phyloP scores from a whole-genome alignment of 2,329 filamentous ascomycete genomes.

The Xylariaceae sp. region DNA sequence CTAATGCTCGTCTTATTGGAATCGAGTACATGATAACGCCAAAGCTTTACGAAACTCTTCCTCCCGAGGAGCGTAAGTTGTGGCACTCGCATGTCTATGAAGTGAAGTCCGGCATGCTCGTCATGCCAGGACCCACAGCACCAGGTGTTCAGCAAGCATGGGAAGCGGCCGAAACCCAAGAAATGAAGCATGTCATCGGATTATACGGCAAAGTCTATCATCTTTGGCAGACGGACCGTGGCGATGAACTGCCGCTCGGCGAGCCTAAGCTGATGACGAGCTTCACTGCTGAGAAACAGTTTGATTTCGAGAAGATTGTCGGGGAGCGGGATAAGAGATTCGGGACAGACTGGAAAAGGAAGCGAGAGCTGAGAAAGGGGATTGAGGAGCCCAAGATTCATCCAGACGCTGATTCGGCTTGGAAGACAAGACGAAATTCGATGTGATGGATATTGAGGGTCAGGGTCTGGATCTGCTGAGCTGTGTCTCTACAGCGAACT shows the following conservation, averaged over 20 bases:
- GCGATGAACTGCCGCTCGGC: constrained; percentile 54
- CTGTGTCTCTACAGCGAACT: no score
- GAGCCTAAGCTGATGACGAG: constrained; percentile 53
- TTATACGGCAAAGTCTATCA: constrained; percentile 84
- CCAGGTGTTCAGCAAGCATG: constrained; percentile 58
- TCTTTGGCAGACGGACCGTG: constrained; percentile 79
- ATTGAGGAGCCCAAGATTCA: constrained; percentile 42
- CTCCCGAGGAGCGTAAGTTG: constrained; percentile 63
- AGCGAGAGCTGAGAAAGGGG: constrained; percentile 40
- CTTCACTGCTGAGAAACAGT: constrained; percentile 45
- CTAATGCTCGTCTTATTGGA: constrained; percentile 71
- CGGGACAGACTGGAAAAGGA: constrained; percentile 41
- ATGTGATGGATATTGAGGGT: constrained; percentile 12
- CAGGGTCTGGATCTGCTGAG: no score
- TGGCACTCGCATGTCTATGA: constrained; percentile 79
- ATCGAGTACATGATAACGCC: constrained; percentile 85
- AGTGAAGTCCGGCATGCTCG: constrained; percentile 74
- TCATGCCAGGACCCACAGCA: constrained; percentile 61
- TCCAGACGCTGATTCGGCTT: constrained; percentile 25
- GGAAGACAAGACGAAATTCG: constrained; percentile 25
- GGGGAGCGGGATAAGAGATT: constrained; percentile 44
- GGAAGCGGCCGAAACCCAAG: constrained; percentile 72
- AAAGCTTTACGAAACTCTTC: constrained; percentile 62
- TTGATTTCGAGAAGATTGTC: constrained; percentile 43
- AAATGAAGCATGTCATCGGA: constrained; percentile 72